Percentiles rank a stretch among this genome's conserved stretches.
Conservation (phyloP, 2,329 filamentous ascomycete genomes). For the Pseudogymnoascus sp. region DNA sequence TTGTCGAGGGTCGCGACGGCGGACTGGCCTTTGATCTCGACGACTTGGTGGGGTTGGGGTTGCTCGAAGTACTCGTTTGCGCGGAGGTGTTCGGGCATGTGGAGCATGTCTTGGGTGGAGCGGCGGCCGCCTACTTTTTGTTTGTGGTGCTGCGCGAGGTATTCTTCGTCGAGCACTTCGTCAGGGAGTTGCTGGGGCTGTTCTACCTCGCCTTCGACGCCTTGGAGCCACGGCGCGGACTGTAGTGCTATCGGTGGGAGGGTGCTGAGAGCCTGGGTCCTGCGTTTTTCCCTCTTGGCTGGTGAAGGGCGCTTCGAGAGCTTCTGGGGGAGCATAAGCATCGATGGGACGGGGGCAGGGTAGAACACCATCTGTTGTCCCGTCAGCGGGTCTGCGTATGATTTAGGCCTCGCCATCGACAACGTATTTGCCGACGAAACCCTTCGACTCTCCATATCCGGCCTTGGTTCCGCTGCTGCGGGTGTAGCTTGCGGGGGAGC, state of each 20-base stretch:
- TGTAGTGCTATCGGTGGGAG: constrained; percentile 42
- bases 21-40: constrained; percentile 65
- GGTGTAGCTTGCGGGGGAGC: constrained; percentile 11
- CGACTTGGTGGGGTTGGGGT: constrained; percentile 43
- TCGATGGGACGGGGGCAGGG: constrained; percentile 84
- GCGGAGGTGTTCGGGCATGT: constrained; percentile 72
- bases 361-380: constrained; percentile 87
- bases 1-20: constrained; percentile 83
- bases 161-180: constrained; percentile 22
- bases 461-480: constrained; percentile 12
- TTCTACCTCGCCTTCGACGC: constrained; percentile 25
- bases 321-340: constrained; percentile 86
- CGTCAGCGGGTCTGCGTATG: constrained; percentile 55
- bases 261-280: constrained; percentile 62
- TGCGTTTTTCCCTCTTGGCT: constrained; percentile 57
- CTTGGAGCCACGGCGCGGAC: constrained; percentile 30
- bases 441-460: constrained; percentile 13
- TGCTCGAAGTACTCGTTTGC: constrained; percentile 88
- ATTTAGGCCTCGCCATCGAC: constrained; percentile 36
- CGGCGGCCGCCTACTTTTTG: constrained; percentile 26
- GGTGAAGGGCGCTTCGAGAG: constrained; percentile 66
- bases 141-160: constrained; percentile 24
- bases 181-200: constrained; percentile 18
- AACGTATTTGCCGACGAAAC: constrained; percentile 15
- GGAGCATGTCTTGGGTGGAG: constrained; percentile 34